Evolutionary conservation across 2,329 filamentous ascomycete genomes (phyloP), one percentile per base, ranked within the genome.

Genomic region (Curvularia hawaiiensis): DNA sequence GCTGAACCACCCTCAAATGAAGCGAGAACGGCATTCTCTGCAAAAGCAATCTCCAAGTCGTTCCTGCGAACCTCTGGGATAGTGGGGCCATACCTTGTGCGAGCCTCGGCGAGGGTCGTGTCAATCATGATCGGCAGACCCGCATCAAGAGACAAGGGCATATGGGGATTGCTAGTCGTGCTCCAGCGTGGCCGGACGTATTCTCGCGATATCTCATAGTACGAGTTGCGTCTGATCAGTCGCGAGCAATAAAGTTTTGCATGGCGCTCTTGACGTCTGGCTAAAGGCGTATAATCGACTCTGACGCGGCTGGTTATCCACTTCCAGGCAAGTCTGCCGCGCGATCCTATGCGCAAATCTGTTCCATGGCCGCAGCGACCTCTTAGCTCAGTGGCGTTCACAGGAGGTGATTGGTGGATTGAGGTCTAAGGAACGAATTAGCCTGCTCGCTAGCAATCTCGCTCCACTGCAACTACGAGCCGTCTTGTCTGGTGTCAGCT

Each of bases 81-180:
- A n/a, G 47, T 12, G 47, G 35, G 35, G 16, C 47, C 35, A 14
- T n/a, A 35, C 14, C 12, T 35, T 6, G 33, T 35, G 33, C 33
- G 28, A 30, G n/a, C 20, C 11, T 35, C 12, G 31, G 39, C 5
- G n/a, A 55, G 26, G 26, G 14, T 35, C 45, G 22, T 20, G 30
- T 16, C 44, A 55, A 33, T 31, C 52, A 58, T 55, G 47, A 58
- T 58, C 56, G 33, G 52, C 56, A 20, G 52, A 24, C 28, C 56
- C 52, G 24, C 28, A 33, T 6, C 33, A 47, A 28, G 31, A 4
- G 50, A 48, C 35, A 30, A 43, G 24, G 56, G 20, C 41, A 47
- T 31, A 44, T 44, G 22, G n/a, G 1, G 26, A 44, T 3, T 44
- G 12, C 22, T n/a, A 18, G 16, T 14, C 14, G 16, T n/a, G 24